These are phyloP conservation scores for Fagus crenata DNA, from an alignment of 306 rosid species.

Conservation along the genomic window DNA sequence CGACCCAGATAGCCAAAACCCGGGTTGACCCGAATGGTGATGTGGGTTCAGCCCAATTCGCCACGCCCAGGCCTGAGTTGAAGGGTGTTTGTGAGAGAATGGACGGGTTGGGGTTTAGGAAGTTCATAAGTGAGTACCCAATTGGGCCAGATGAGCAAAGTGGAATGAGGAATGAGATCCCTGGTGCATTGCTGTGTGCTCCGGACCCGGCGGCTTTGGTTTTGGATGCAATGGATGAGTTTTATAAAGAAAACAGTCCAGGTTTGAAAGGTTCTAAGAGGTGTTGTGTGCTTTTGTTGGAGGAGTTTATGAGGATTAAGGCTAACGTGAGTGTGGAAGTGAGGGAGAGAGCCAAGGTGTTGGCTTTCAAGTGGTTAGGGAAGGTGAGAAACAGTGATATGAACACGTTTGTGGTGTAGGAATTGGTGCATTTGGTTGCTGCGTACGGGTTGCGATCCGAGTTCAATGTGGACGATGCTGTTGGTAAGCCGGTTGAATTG, in stretches of 20 bases:
- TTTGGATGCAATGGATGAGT: conserved; percentile 64
- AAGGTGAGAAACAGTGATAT: conserved; percentile 33
- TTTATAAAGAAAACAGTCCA: conserved; percentile 12
- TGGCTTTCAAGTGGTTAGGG: conserved; percentile 56
- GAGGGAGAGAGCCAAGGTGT: conserved; percentile 49
- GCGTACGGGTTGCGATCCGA: conserved; percentile 55
- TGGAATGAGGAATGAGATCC: conserved; percentile 49
- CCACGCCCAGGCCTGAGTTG: conserved; percentile 43
- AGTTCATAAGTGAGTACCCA: conserved; percentile 33
- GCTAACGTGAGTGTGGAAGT: conserved; percentile 40
- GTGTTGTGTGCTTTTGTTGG: conserved; percentile 57
- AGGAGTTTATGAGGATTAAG: conserved; percentile 39
- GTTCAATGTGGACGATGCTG: conserved; percentile 49
- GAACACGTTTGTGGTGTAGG: conserved; percentile 45
- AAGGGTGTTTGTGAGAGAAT: conserved; percentile 49
- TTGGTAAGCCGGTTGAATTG: conserved; percentile 21
- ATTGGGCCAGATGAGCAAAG: conserved; percentile 19
- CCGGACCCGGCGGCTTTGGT: conserved; percentile 54
- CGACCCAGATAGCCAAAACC: conserved; percentile 14
- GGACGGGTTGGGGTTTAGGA: conserved; percentile 68
- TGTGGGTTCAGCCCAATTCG: conserved; percentile 8
- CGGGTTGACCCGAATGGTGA: neutral
- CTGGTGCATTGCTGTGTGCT: conserved; percentile 44
- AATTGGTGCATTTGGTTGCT: conserved; percentile 59
- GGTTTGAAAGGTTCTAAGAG: conserved; percentile 34